Base-by-base conservation (phyloP, 495 filamentous ascomycete species). In the Cairneyella variabilis region DNA sequence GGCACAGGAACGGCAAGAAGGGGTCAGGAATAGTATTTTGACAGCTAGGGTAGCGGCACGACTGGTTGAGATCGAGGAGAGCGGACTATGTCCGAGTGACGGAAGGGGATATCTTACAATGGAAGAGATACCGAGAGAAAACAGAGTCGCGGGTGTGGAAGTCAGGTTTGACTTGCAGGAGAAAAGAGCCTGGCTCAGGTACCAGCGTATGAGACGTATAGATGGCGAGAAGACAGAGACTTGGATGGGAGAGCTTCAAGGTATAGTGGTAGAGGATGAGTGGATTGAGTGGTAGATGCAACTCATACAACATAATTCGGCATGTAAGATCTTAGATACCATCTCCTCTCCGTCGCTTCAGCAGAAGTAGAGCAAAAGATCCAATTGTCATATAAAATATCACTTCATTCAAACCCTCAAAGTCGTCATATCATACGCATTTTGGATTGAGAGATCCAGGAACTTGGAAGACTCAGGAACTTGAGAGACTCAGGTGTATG, bases 61-160 rank as follows among this genome's bases (percentile, higher is more conserved):
- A 34, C 25, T 54, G 2, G 46, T 54, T 8, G 41, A 54, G 23
- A 54, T 59, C 18, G 45, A 59, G 34, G 56, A 59, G 20, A 30
- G 17, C 2, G 28, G 27, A 16, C 1, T 44, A n/a, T n/a, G n/a
- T n/a, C n/a, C n/a, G n/a, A n/a, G n/a, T n/a, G 32, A 38, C 6
- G 30, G 9, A 16, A 34, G 16, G 10, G 27, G 16, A 4, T 11
- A 14, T 14, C 12, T 3, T 3, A 44, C 8, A 9, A 21, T 7
- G 17, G 8, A 9, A 4, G 41, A 22, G 6, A 32, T 32, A 32
- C 28, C 28, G 28, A 32, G 28, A 14, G 28, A 32, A 14, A 14
- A 32, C 14, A 32, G 28, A 27, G n/a, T 36, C 34, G 5, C 22
- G 44, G 26, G 44, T n/a, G 44, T 34, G 26, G 26, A 34, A 9